Evolutionary conservation across 225 moss, liverwort and hornwort species (phyloP).

Genomic region (Lunularia cruciata): DNA sequence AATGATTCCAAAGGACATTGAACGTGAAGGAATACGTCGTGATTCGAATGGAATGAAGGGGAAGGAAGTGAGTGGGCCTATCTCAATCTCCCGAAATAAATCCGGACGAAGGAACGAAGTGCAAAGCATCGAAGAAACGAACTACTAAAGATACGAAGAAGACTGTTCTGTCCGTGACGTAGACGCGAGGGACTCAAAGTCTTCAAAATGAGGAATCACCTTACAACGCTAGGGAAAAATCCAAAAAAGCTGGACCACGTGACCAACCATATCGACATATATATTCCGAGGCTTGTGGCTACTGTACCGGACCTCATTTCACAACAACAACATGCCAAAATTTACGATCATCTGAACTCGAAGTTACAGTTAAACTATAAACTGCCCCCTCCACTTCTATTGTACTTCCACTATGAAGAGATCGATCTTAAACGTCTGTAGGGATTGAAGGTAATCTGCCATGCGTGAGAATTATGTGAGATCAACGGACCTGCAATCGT

Average conservation of each 20-base stretch:
- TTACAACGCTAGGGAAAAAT: background rate
- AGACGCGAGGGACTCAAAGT: background rate
- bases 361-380: background rate
- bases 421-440: too few relatives aligned
- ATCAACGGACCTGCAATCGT: too few relatives aligned
- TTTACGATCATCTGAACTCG: background rate
- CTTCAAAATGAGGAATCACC: background rate
- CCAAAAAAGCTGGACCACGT: conserved; percentile 8
- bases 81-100: too few relatives aligned
- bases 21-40: background rate
- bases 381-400: background rate
- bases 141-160: background rate
- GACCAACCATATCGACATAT: background rate
- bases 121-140: background rate
- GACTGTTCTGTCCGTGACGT: background rate
- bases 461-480: too few relatives aligned
- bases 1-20: conserved; percentile 3
- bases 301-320: background rate
- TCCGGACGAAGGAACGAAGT: background rate
- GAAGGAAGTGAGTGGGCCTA: background rate
- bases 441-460: too few relatives aligned
- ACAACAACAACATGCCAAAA: conserved; percentile 8
- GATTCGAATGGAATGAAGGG: background rate
- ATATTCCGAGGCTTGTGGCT: background rate
- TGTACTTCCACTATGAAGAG: too few relatives aligned